phyloP scores from a whole-genome alignment of 345 rosid genomes.

The Eutrema japonicum region DNA sequence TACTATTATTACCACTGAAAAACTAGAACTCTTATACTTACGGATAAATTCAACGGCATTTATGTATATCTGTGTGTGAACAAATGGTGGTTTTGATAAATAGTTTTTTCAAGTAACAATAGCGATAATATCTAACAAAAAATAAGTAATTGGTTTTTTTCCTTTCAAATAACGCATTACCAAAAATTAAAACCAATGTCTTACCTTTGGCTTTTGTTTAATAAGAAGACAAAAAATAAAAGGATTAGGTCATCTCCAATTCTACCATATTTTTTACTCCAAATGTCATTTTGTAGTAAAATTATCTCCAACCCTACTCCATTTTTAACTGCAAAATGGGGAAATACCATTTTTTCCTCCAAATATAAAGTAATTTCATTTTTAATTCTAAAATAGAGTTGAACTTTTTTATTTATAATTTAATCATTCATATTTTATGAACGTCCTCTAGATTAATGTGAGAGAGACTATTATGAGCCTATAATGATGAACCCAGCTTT shows the following conservation, averaged over 20 bases:
- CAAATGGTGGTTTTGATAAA: neutral
- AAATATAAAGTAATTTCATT: too few species aligned
- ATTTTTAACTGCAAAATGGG: too few species aligned
- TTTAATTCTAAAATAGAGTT: too few species aligned
- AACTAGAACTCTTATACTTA: neutral
- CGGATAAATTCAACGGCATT: too few species aligned
- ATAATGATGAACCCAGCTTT: slow-evolving; percentile 26
- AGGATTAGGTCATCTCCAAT: neutral
- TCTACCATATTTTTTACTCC: too few species aligned
- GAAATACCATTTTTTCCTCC: too few species aligned
- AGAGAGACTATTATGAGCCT: slow-evolving; percentile 19
- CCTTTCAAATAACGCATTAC: neutral
- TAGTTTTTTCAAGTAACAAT: neutral
- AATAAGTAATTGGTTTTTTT: neutral
- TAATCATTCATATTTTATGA: neutral
- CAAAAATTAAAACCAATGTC: neutral
- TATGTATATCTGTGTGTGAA: neutral
- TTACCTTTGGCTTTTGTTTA: neutral
- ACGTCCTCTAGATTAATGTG: neutral
- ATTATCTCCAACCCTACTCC: too few species aligned
- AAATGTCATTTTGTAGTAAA: too few species aligned
- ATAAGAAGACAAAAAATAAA: neutral
- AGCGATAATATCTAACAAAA: neutral
- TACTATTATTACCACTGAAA: neutral
- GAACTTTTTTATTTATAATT: too few species aligned